A percentile compares a stretch with the other conserved stretches of the same genome.
Evolutionary conservation across 306 rosid genomes (phyloP).

Genomic region (Corylus heterophylla): DNA sequence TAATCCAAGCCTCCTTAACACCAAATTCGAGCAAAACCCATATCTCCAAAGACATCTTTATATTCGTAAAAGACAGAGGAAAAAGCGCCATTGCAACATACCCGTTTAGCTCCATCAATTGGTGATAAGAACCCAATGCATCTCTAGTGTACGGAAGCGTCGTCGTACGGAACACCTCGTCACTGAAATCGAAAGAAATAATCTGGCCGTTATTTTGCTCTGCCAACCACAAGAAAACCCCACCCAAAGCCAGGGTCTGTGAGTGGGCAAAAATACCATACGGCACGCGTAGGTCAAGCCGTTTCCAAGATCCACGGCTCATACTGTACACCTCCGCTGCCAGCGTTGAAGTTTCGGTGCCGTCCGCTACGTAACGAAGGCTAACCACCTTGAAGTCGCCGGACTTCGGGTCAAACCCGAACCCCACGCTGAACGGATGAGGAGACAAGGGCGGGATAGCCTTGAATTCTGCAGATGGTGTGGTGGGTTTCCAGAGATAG

Average conservation of each 20-base stretch:
- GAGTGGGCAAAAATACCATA: not conserved
- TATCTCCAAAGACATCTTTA: not conserved
- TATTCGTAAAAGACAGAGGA: not conserved
- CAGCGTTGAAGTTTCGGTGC: no score
- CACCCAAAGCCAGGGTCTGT: not conserved
- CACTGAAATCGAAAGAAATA: not conserved
- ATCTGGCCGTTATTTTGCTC: no score
- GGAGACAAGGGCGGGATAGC: not conserved
- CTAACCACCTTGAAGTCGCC: not conserved
- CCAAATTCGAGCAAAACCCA: constrained; percentile 2
- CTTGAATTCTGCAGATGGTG: not conserved
- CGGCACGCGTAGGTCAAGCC: not conserved
- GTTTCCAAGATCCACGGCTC: not conserved
- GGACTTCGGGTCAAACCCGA: not conserved
- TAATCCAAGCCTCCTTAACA: not conserved
- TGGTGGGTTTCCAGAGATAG: not conserved
- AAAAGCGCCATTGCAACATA: not conserved
- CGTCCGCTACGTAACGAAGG: not conserved
- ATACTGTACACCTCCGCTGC: not conserved
- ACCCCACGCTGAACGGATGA: not conserved
- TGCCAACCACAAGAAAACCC: not conserved
- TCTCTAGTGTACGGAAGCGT: not conserved
- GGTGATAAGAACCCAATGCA: not conserved
- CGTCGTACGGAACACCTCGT: not conserved
- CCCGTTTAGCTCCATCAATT: not conserved